phyloP scores from a whole-genome alignment of 768 basidiomycete genomes.

The Amyloporia xantha region DNA sequence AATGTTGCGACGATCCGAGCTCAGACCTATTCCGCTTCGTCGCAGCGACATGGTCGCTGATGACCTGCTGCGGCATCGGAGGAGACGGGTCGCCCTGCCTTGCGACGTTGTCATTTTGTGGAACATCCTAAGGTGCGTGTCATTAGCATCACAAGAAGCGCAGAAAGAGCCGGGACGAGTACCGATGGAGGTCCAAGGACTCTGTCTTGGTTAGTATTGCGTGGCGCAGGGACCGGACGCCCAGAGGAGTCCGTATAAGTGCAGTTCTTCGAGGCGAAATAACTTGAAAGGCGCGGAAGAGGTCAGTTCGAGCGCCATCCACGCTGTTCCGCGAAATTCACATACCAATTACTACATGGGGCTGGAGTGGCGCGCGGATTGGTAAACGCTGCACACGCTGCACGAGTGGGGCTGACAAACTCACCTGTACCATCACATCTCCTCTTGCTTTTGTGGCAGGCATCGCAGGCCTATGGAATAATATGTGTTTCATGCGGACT shows the following conservation, averaged over 20 bases:
- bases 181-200: neutral
- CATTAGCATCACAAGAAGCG: too few relatives aligned
- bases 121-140: neutral
- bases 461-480: slow-evolving; percentile 57
- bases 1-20: slow-evolving; percentile 1
- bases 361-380: slow-evolving; percentile 31
- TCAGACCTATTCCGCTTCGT: too few relatives aligned
- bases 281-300: slow-evolving; percentile 36
- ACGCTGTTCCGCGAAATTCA: neutral
- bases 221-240: slow-evolving; percentile 69
- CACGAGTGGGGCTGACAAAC: slow-evolving; percentile 20
- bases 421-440: slow-evolving; percentile 76
- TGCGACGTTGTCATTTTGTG: neutral
- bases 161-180: too few relatives aligned
- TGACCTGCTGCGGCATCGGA: neutral
- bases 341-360: slow-evolving; percentile 77
- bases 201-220: slow-evolving; percentile 9
- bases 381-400: neutral
- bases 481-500: neutral
- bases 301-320: slow-evolving; percentile 10
- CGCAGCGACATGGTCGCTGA: neutral
- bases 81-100: neutral
- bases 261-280: slow-evolving; percentile 76
- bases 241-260: slow-evolving; percentile 77
- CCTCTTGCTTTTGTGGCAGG: slow-evolving; percentile 80